phyloP scores from a whole-genome alignment of 345 rosid species.

The Pistacia atlantica region DNA sequence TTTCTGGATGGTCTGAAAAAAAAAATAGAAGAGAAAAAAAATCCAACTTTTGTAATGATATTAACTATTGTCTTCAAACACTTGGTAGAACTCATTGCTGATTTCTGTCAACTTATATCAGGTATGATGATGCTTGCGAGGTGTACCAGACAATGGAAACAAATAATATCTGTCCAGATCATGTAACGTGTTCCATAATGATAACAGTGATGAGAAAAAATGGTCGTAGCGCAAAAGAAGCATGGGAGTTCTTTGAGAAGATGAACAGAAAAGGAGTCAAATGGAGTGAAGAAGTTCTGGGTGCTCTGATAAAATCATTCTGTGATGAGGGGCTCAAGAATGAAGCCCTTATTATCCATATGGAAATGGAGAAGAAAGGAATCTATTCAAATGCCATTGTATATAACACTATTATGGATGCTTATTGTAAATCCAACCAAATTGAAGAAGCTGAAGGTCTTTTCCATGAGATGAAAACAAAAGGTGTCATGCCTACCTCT shows the following conservation, averaged over 20 bases:
- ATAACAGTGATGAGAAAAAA: constrained; percentile 71
- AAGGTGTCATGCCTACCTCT: constrained; percentile 61
- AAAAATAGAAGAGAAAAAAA: not conserved
- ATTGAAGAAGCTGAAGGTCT: constrained; percentile 90
- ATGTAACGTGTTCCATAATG: constrained; percentile 76
- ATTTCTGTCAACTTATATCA: constrained; percentile 27
- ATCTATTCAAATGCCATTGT: constrained; percentile 58
- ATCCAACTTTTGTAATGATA: not conserved
- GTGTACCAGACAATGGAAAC: constrained; percentile 69
- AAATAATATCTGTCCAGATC: constrained; percentile 58
- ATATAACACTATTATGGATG: constrained; percentile 82
- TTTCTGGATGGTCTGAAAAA: constrained; percentile 4
- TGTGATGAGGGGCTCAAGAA: constrained; percentile 82
- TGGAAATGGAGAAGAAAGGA: constrained; percentile 92
- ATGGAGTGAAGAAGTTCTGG: constrained; percentile 75
- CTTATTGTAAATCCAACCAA: constrained; percentile 66
- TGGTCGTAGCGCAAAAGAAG: constrained; percentile 71
- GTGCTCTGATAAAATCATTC: constrained; percentile 73
- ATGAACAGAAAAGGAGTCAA: constrained; percentile 76
- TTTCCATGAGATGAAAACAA: constrained; percentile 67
- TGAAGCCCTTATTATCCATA: constrained; percentile 76
- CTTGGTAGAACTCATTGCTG: constrained; percentile 8
- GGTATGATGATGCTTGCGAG: constrained; percentile 75
- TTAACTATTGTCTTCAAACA: not conserved
- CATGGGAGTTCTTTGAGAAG: constrained; percentile 73